Evolutionary conservation across 805 yeast genomes (phyloP).

Genomic region (Candida berthetii): DNA sequence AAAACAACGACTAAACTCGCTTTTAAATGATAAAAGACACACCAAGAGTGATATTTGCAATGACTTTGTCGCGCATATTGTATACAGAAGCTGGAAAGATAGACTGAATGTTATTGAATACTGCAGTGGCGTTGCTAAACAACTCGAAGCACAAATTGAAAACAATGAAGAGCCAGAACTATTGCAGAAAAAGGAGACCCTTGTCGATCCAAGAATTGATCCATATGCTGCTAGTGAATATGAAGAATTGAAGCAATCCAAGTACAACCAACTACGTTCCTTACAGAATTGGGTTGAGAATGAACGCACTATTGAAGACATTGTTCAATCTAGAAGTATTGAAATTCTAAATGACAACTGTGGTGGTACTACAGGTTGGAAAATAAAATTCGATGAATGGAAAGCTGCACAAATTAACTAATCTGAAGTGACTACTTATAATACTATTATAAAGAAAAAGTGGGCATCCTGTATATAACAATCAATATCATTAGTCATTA

Average conservation of each 20-base stretch:
- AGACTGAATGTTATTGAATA: constrained; percentile 33
- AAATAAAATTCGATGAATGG: neutral
- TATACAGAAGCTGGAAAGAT: constrained; percentile 43
- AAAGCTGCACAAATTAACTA: no score
- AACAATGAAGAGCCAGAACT: constrained; percentile 11
- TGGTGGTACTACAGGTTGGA: constrained; percentile 6
- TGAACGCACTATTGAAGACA: constrained; percentile 34
- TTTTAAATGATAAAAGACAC: constrained; percentile 19
- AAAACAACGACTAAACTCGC: constrained; percentile 34
- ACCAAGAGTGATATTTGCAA: constrained; percentile 24
- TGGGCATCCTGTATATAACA: no score
- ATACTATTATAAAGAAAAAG: no score
- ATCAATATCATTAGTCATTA: no score
- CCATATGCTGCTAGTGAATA: constrained; percentile 43
- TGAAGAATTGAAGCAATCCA: constrained; percentile 21
- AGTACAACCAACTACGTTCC: constrained; percentile 21
- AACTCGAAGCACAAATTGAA: constrained; percentile 25
- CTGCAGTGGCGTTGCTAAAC: constrained; percentile 29
- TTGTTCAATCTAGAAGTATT: constrained; percentile 29
- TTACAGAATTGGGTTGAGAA: constrained; percentile 30
- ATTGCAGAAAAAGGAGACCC: constrained; percentile 12
- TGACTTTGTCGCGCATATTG: constrained; percentile 25
- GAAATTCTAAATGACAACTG: constrained; percentile 31
- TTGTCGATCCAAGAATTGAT: constrained; percentile 31
- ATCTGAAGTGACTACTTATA: no score